Evolutionary conservation across 2,329 filamentous ascomycete species (phyloP).

Genomic region (Diaporthe eres): DNA sequence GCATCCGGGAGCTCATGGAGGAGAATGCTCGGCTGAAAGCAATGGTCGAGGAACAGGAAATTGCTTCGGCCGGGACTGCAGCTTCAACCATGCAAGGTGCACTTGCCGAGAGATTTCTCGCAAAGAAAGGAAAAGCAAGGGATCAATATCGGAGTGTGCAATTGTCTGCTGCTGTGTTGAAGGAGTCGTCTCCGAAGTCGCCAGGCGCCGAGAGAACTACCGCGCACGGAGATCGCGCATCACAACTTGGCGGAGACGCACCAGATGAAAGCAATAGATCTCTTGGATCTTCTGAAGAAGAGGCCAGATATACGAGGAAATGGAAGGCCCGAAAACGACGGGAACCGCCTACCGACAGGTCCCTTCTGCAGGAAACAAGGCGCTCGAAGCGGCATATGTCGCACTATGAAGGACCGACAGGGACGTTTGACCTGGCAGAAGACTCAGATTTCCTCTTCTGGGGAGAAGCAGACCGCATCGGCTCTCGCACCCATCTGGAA

Average conservation of each 20-base stretch:
- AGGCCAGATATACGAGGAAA: too few relatives aligned
- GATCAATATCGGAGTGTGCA: not conserved
- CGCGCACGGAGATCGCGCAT: not conserved
- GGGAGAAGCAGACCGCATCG: not conserved
- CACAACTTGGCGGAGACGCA: not conserved
- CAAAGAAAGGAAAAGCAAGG: not conserved
- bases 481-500: not conserved
- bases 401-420: not conserved
- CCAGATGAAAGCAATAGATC: not conserved
- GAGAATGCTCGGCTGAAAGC: slow-evolving; percentile 19
- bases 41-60: not conserved
- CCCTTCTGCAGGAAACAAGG: not conserved
- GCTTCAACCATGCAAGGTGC: not conserved
- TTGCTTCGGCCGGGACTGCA: too few relatives aligned
- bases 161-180: not conserved
- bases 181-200: not conserved
- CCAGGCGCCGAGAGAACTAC: not conserved
- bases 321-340: not conserved
- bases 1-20: not conserved
- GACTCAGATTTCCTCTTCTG: not conserved
- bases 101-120: not conserved
- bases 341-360: not conserved
- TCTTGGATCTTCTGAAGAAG: not conserved
- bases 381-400: not conserved
- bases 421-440: not conserved